Evolutionary conservation across 116 monocot species (phyloP).

Genomic region (Iris pallida): DNA sequence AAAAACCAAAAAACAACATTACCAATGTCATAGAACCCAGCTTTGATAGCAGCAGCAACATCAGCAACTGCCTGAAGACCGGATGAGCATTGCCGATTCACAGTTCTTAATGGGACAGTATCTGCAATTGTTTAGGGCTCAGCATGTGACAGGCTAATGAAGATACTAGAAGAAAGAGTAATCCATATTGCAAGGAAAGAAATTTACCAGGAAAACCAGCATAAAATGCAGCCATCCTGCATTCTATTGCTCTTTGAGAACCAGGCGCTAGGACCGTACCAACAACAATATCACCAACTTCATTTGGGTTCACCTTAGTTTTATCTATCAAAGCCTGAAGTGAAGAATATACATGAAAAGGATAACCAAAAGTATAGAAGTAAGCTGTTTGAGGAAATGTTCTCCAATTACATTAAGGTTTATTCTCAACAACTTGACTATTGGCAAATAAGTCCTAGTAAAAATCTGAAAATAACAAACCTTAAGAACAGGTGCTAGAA

Average conservation of each 20-base stretch:
- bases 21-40: slow-evolving; percentile 99
- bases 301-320: slow-evolving; percentile 69
- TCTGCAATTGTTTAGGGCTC: slow-evolving; percentile 31
- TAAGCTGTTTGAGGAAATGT: no score
- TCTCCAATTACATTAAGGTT: no score
- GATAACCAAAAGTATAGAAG: neutral
- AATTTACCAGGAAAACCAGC: slow-evolving; percentile 87
- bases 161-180: neutral
- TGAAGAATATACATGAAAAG: neutral
- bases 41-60: slow-evolving; percentile 91
- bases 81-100: slow-evolving; percentile 95
- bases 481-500: slow-evolving; percentile 53
- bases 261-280: slow-evolving; percentile 82
- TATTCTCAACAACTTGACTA: no score
- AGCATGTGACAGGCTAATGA: neutral
- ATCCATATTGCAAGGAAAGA: neutral
- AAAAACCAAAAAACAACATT: neutral
- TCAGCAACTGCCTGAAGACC: slow-evolving; percentile 98
- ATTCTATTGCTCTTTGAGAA: slow-evolving; percentile 76
- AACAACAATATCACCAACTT: slow-evolving; percentile 95
- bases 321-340: slow-evolving; percentile 68
- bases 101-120: slow-evolving; percentile 89
- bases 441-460: no score
- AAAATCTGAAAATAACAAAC: slow-evolving; percentile 8
- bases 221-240: slow-evolving; percentile 87